Evolutionary conservation across 345 rosid species (phyloP), one percentile per base, ranked within the genome.

Genomic region (Lumnitzera racemosa): DNA sequence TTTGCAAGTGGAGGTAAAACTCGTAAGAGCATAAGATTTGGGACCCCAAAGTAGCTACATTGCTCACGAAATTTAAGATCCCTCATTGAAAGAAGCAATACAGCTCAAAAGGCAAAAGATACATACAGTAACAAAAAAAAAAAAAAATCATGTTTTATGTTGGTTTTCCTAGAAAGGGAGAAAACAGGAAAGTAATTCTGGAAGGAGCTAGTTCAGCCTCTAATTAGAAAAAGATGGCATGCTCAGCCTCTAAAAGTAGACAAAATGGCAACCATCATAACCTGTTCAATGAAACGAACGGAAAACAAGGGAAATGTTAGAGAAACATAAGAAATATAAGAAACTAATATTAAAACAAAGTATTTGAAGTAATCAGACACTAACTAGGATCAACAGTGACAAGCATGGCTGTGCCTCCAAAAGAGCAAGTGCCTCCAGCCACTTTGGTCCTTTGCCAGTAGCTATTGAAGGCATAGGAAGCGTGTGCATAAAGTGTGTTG

Each of bases 381-480:
- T 80, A 65, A 94, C 99, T 94, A 61, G 96, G 99, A 72, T 90
- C 96, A 47, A 90, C 78, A 7, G 91, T 87, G 56, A 94, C 96
- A 10, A 94, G 83, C 55, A 94, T 88, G 69, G 96, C 96, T 1
- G 86, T 86, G 63, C 99, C 99, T 15, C 99, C 99, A 25, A 94
- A 94, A 8, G 91, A 83, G 72, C 99, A 94, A 0, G 84, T 74
- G 20, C 96, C 90, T 10, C 99, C 96, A 0, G 83, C 77, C 20
- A 50, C 74, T 57, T 88, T 87, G 53, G 89, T 82, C 68, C 80
- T 87, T 69, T 92, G 99, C 94, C 94, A 92, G 68, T 82, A 90
- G 62, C 97, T 94, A 58, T 94, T 94, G 65, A 90, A 94, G 4
- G 99, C 97, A 47, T 68, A 90, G 3, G 99, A 94, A 59, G 97